Evolutionary conservation across 176 grass and related monocot species (phyloP), one percentile per base, ranked within the genome.

Genomic region (Chrysopogon serrulatus): DNA sequence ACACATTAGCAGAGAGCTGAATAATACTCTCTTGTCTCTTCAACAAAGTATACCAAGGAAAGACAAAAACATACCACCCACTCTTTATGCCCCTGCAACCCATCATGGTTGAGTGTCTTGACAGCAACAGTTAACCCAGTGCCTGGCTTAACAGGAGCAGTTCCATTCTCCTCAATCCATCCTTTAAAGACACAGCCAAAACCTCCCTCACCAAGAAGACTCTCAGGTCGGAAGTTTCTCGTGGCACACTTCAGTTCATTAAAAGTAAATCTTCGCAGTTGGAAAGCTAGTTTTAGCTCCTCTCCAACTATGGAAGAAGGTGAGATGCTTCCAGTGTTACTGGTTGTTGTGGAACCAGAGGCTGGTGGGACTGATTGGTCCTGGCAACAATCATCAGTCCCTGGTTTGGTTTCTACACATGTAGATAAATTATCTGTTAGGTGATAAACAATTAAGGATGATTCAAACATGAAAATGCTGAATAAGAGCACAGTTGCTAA

Each of bases 111-210:
- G 61, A 99, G 97, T 28, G 93, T 99, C 78, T 99, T 99, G 21
- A 99, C 97, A 73, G 97, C 97, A 73, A 99, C 90, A 76, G 97
- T 99, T 73, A 99, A 82, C 73, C 97, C 97, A 74, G 97, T 99
- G 40, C 97, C 97, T 28, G 97, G 93, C 74, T 99, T 99, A 32
- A 99, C 94, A 15, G 97, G 93, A 81, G 97, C 93, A 65, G 97
- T 99, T 90, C 97, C 97, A 60, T 99, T 99, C 85, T 96, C 97
- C 70, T 99, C 91, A 68, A 99, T 96, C 97, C 97, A 99, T 16
- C 97, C 97, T 88, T 99, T 99, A 74, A 99, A 99, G 28, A 99
- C 97, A 86, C 97, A 99, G 21, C 97, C 97, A 74, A 99, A 99
- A 82, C 97, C 97, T 41, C 97, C 97, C 85, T 99, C 91, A 0